A percentile compares a stretch with the other conserved stretches of the same genome.
phyloP scores from a whole-genome alignment of 805 yeast species.

The Lipomyces orientalis region DNA sequence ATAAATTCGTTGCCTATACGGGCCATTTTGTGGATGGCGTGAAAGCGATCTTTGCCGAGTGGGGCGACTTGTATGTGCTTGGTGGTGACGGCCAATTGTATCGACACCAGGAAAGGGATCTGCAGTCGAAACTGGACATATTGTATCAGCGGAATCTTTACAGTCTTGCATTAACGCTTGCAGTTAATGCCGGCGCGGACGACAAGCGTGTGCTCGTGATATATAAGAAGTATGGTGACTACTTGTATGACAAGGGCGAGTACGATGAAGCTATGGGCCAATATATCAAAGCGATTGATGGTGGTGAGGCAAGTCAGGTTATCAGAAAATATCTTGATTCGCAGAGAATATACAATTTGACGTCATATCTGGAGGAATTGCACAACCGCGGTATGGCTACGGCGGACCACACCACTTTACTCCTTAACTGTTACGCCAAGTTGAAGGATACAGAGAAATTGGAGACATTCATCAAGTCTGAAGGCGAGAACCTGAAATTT shows the following conservation, averaged over 20 bases:
- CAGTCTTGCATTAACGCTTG: slow-evolving; percentile 73
- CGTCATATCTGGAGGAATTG: slow-evolving; percentile 67
- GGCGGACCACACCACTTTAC: slow-evolving; percentile 80
- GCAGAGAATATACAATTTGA: slow-evolving; percentile 67
- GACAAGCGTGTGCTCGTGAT: slow-evolving; percentile 40
- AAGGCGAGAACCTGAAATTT: slow-evolving; percentile 51
- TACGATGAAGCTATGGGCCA: slow-evolving; percentile 73
- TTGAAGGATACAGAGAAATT: slow-evolving; percentile 66
- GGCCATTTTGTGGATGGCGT: slow-evolving; percentile 71
- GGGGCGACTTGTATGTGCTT: slow-evolving; percentile 64
- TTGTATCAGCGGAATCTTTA: slow-evolving; percentile 73
- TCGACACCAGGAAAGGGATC: slow-evolving; percentile 66
- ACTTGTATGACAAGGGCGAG: slow-evolving; percentile 68
- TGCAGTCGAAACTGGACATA: slow-evolving; percentile 70
- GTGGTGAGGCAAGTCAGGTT: slow-evolving; percentile 72
- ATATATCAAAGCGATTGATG: slow-evolving; percentile 63
- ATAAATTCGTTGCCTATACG: slow-evolving; percentile 73
- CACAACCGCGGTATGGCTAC: slow-evolving; percentile 61
- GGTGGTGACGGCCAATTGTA: slow-evolving; percentile 79
- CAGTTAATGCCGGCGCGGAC: slow-evolving; percentile 48
- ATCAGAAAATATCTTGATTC: slow-evolving; percentile 81
- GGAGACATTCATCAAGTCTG: slow-evolving; percentile 58
- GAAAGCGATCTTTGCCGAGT: slow-evolving; percentile 59
- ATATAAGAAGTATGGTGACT: slow-evolving; percentile 69
- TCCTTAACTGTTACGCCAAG: slow-evolving; percentile 81